A percentile compares a stretch with the other conserved stretches of the same genome.
Conservation (phyloP, 78 protist species). For the Neovahlkampfia damariscottae region DNA sequence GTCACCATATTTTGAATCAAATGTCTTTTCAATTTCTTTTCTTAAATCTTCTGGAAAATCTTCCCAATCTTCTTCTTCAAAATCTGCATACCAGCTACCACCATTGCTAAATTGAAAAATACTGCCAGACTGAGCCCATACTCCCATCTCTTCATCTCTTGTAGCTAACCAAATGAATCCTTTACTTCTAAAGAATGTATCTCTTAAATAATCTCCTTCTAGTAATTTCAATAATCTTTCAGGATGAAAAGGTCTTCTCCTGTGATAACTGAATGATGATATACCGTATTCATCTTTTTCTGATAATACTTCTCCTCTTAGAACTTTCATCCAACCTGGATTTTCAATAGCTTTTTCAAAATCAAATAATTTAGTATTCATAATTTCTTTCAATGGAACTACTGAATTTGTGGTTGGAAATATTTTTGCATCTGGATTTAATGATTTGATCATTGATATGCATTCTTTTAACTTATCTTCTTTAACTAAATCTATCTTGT, state of each 20-base stretch:
- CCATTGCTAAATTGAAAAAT: background rate
- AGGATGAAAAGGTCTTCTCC: slow-evolving; percentile 80
- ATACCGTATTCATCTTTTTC: slow-evolving; percentile 74
- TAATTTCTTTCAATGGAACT: slow-evolving; percentile 26
- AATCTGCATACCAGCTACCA: slow-evolving; percentile 12
- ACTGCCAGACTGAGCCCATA: slow-evolving; percentile 47
- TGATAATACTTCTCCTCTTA: slow-evolving; percentile 41
- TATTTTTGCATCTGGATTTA: slow-evolving; percentile 41
- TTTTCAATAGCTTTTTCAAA: slow-evolving; percentile 26
- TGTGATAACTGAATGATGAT: slow-evolving; percentile 43
- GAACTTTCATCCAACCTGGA: slow-evolving; percentile 62
- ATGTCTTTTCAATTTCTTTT: background rate
- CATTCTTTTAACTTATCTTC: background rate
- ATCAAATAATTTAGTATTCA: slow-evolving; percentile 50
- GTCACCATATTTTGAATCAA: slow-evolving; percentile 16
- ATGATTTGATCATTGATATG: background rate
- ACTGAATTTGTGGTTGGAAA: slow-evolving; percentile 13
- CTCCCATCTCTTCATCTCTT: slow-evolving; percentile 7
- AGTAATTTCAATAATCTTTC: slow-evolving; percentile 7
- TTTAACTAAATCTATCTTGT: slow-evolving; percentile 45
- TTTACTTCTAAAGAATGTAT: slow-evolving; percentile 43
- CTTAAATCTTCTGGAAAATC: background rate
- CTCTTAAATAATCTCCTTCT: no score
- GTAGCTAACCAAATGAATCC: slow-evolving; percentile 58
- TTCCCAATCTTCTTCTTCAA: background rate